A percentile compares a stretch with the other conserved stretches of the same genome.
Conservation (phyloP, 805 yeast genomes). For the Cyberlindnera mycetangii region DNA sequence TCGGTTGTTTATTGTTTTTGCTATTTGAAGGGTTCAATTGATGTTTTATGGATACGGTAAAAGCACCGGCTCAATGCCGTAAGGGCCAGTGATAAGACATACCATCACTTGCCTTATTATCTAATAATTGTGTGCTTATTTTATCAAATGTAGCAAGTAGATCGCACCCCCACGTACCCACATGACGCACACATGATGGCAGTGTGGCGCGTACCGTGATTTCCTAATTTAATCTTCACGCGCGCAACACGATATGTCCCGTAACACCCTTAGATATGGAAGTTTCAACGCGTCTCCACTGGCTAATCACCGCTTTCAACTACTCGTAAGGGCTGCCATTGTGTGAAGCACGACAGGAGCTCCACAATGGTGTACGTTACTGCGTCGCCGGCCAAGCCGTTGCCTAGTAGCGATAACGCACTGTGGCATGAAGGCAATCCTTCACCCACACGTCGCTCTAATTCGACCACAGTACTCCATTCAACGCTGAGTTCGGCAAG, state of each 20-base stretch:
- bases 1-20: not conserved
- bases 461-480: slow-evolving; percentile 6
- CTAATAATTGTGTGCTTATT: no score
- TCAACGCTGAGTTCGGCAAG: slow-evolving; percentile 2
- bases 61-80: no score
- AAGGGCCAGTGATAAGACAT: no score
- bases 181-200: no score
- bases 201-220: no score
- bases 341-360: not conserved
- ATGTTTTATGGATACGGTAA: no score
- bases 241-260: no score
- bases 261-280: no score
- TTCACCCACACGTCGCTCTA: not conserved
- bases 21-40: not conserved
- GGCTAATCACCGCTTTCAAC: not conserved
- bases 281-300: not conserved
- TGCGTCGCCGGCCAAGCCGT: slow-evolving; percentile 8
- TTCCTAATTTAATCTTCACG: no score
- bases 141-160: no score
- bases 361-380: slow-evolving; percentile 16
- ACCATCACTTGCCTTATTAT: no score
- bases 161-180: no score
- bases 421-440: not conserved
- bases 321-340: not conserved
- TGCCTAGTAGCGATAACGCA: not conserved